Percentiles rank a stretch among this genome's conserved stretches.
These are phyloP conservation scores for Mortierella sp. DNA, from an alignment of 371 early-diverging fungal genomes.

Conservation along the genomic window DNA sequence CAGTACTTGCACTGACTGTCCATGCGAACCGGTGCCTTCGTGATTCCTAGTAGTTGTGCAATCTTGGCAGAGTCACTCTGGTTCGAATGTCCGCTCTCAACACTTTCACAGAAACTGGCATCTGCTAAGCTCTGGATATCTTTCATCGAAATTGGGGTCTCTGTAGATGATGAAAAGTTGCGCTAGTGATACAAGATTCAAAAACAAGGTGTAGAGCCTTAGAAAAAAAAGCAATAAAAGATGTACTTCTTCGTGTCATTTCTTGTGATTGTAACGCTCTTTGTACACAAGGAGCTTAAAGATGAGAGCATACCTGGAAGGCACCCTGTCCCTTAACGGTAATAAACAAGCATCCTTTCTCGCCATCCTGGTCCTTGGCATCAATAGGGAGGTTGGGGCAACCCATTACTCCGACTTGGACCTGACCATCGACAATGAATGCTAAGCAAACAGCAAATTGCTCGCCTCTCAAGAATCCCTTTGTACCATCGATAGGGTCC, in stretches of 20 bases:
- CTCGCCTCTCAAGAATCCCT: constrained; percentile 96
- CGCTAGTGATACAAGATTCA: constrained; percentile 60
- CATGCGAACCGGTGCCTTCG: constrained; percentile 85
- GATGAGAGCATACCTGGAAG: constrained; percentile 77
- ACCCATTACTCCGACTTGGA: constrained; percentile 93
- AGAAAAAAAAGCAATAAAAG: constrained; percentile 11
- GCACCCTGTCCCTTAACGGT: constrained; percentile 90
- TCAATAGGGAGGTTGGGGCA: constrained; percentile 93
- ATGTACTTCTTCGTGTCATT: not conserved
- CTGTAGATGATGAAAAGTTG: constrained; percentile 67
- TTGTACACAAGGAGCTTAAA: not conserved
- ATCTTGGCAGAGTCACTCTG: constrained; percentile 87
- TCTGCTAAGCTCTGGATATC: constrained; percentile 65
- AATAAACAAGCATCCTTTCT: constrained; percentile 84
- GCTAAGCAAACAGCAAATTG: constrained; percentile 98
- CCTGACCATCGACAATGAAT: constrained; percentile 89
- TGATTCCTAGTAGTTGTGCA: constrained; percentile 80
- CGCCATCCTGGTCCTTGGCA: constrained; percentile 70
- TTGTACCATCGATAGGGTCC: constrained; percentile 97
- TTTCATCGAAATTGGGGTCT: constrained; percentile 76
- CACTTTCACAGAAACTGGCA: constrained; percentile 94
- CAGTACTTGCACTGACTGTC: constrained; percentile 97
- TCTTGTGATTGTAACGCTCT: not conserved
- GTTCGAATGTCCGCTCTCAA: constrained; percentile 93
- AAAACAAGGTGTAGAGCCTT: not conserved